Base-by-base conservation (phyloP, 2,329 filamentous ascomycete species). In the Stachybotrys chlorohalonatus region DNA sequence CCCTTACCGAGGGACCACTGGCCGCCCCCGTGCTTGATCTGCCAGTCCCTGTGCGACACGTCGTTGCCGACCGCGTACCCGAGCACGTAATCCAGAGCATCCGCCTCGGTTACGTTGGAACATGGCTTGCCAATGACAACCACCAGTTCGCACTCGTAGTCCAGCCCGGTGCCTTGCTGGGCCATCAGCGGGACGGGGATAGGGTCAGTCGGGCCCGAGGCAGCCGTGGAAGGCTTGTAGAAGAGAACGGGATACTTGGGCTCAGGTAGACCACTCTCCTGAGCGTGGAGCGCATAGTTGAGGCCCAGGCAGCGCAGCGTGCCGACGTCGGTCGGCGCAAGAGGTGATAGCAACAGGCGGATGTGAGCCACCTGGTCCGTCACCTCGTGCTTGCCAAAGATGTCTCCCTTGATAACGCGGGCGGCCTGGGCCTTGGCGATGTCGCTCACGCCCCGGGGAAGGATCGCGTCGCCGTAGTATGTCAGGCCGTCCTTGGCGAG, bases 131-230 rank as follows among this genome's bases (percentile, higher is more conserved):
- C 86, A 58, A 92, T 89, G 8, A 92, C 75, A 45, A 83, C 76
- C 13, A 90, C 85, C 7, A 93, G 77, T 71, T 93, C 89, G 66
- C 86, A 89, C 71, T 93, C 89, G 69, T 92, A 92, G 70, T 92
- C 89, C 16, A 90, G 72, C 0, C 84, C 84, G n/a, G 74, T 73
- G 51, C 75, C 76, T 57, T 85, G 76, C 68, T 90, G 87, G 0
- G 85, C 87, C 56, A 87, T 72, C 2, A 70, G 63, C 24, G 83
- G 81, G 42, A 93, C 75, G 2, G 86, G 85, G 53, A 90, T 85
- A 1, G 83, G 74, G 60, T 87, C 84, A 2, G 69, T 74, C 0
- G 86, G 86, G 2, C 86, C 86, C 0, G 79, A 68, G 30, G 90
- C 75, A 0, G 87, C 74, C 2, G 86, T 88, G 7, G 76, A 67